These are phyloP conservation scores for Suillus occidentalis DNA, from an alignment of 768 basidiomycete genomes.

Conservation along the genomic window DNA sequence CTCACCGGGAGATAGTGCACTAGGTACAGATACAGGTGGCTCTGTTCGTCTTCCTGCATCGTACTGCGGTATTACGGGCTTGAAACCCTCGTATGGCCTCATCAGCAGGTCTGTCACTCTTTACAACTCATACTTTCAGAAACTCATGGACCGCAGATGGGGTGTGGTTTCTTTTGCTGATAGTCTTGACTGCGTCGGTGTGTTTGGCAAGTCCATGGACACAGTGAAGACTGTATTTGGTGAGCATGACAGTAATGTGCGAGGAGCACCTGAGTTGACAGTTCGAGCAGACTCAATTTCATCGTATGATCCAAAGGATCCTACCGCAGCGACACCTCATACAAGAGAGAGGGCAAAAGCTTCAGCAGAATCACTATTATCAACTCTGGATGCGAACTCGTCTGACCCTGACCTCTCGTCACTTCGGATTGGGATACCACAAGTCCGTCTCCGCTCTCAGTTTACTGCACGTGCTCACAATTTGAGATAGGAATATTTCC, in stretches of 20 bases:
- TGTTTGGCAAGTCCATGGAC: constrained; percentile 60
- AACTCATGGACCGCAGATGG: constrained; percentile 51
- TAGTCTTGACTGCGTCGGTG: constrained; percentile 91
- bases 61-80: constrained; percentile 88
- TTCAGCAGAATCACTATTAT: constrained; percentile 18
- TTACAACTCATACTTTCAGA: constrained; percentile 3
- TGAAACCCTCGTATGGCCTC: constrained; percentile 95
- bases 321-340: constrained; percentile 59
- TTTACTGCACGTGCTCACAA: neutral
- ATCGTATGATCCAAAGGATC: constrained; percentile 65
- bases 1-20: constrained; percentile 53
- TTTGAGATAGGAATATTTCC: constrained; percentile 71
- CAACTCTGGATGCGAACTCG: neutral
- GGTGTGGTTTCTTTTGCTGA: constrained; percentile 94
- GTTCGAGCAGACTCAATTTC: constrained; percentile 33
- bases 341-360: constrained; percentile 38
- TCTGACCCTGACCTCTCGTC: constrained; percentile 40
- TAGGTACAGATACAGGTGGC: constrained; percentile 95
- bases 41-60: constrained; percentile 92
- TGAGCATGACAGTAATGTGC: constrained; percentile 34
- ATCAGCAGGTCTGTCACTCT: constrained; percentile 70
- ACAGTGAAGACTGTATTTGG: constrained; percentile 60
- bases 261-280: neutral
- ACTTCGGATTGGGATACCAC: constrained; percentile 74
- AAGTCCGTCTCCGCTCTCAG: constrained; percentile 41